Conservation (phyloP, 495 filamentous ascomycete genomes). For the Endocarpon pusillum region DNA sequence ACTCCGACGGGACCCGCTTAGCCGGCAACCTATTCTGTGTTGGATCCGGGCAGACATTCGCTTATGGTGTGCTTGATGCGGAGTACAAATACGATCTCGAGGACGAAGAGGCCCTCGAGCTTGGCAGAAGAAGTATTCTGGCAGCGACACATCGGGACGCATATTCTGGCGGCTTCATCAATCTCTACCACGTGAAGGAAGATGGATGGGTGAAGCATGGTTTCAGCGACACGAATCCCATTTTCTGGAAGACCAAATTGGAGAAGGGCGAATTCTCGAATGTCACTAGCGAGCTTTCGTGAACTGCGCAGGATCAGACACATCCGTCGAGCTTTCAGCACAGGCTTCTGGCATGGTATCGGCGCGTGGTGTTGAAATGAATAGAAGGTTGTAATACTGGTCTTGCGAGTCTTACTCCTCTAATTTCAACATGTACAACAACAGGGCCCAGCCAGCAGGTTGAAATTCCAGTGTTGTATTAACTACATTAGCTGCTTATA, state of each 20-base stretch:
- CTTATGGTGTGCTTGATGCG: conserved; percentile 92
- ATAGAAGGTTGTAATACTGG: too few species aligned
- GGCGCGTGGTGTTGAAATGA: too few species aligned
- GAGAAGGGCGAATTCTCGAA: conserved; percentile 97
- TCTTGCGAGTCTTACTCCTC: too few species aligned
- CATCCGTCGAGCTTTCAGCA: too few species aligned
- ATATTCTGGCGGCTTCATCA: conserved; percentile 96
- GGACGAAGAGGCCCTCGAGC: conserved; percentile 72
- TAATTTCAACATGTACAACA: too few species aligned
- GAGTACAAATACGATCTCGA: conserved; percentile 81
- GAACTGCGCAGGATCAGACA: neutral
- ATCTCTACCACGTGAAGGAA: conserved; percentile 97
- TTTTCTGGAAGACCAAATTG: conserved; percentile 98
- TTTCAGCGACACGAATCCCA: conserved; percentile 85
- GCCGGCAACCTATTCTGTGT: conserved; percentile 95
- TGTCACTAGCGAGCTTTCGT: conserved; percentile 59
- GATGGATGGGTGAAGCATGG: conserved; percentile 97
- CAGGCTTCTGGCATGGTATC: too few species aligned
- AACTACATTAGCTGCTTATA: too few species aligned
- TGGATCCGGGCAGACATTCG: conserved; percentile 93
- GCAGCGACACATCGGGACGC: conserved; percentile 97
- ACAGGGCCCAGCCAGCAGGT: too few species aligned
- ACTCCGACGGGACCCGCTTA: conserved; percentile 87
- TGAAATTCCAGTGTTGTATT: too few species aligned
- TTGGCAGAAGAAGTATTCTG: conserved; percentile 79